phyloP scores from a whole-genome alignment of 2,329 filamentous ascomycete species.

The Beauveria asiatica region DNA sequence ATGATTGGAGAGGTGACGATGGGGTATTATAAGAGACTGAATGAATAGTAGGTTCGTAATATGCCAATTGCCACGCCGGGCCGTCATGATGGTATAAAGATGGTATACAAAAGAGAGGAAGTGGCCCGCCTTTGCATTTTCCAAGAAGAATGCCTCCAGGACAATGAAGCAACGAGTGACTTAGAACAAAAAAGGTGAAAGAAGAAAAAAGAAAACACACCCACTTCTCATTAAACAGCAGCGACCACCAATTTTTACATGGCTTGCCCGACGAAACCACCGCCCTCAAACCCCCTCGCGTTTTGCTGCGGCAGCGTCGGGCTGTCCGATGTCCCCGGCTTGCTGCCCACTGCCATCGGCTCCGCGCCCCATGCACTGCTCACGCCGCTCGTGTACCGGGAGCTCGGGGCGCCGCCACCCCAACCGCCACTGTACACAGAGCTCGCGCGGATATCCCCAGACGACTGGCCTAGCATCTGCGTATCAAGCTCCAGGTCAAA shows the following conservation, averaged over 20 bases:
- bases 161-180: not conserved
- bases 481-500: constrained; percentile 50
- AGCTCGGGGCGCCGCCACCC: constrained; percentile 15
- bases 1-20: not conserved
- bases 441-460: constrained; percentile 21
- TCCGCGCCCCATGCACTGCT: constrained; percentile 19
- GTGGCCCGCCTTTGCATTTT: not conserved
- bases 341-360: not conserved
- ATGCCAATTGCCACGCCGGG: constrained; percentile 5
- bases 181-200: not conserved
- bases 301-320: constrained; percentile 5
- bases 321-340: not conserved
- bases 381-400: constrained; percentile 43
- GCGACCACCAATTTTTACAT: not conserved
- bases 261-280: not conserved
- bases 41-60: constrained; percentile 6
- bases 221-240: not conserved
- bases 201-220: not conserved
- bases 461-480: constrained; percentile 14
- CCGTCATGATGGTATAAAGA: constrained; percentile 2
- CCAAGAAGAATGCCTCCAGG: not conserved
- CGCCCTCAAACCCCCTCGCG: not conserved
- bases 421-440: constrained; percentile 29
- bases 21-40: constrained; percentile 9
- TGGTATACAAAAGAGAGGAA: not conserved